These are phyloP conservation scores for Monosporascus sp. DNA, from an alignment of 2,329 filamentous ascomycete species.

Conservation along the genomic window DNA sequence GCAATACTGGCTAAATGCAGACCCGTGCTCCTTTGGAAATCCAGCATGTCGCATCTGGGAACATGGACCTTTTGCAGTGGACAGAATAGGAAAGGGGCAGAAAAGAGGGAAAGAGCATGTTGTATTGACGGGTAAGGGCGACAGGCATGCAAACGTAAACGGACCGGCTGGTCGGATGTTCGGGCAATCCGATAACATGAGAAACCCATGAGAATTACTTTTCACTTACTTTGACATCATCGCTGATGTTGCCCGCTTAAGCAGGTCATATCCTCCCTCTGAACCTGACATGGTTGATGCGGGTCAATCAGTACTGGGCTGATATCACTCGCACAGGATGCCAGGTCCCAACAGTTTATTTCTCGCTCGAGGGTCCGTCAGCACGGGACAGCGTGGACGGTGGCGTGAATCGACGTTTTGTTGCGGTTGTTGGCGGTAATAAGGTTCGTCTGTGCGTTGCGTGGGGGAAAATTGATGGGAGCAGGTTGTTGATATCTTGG, in stretches of 20 bases:
- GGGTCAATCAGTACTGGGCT: conserved; percentile 8
- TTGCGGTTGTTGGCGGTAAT: background rate
- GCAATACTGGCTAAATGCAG: background rate
- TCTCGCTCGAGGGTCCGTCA: conserved; percentile 9
- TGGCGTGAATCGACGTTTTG: background rate
- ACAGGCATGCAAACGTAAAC: background rate
- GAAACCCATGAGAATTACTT: background rate
- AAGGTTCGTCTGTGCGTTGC: background rate
- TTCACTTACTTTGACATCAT: conserved; percentile 56
- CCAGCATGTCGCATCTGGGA: background rate
- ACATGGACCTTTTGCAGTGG: background rate
- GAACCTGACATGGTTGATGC: conserved; percentile 43
- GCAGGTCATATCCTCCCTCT: conserved; percentile 51
- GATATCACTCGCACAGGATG: conserved; percentile 12
- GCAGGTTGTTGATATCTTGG: background rate
- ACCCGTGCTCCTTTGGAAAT: background rate
- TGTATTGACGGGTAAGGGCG: background rate
- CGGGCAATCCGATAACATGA: no score
- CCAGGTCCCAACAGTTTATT: conserved; percentile 16
- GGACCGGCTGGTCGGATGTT: background rate
- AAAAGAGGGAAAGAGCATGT: background rate
- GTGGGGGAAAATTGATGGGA: background rate
- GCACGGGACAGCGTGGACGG: background rate
- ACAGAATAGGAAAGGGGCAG: background rate
- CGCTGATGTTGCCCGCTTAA: conserved; percentile 56